phyloP scores from a whole-genome alignment of 2,329 filamentous ascomycete genomes.

The Neocucurbitaria cava region DNA sequence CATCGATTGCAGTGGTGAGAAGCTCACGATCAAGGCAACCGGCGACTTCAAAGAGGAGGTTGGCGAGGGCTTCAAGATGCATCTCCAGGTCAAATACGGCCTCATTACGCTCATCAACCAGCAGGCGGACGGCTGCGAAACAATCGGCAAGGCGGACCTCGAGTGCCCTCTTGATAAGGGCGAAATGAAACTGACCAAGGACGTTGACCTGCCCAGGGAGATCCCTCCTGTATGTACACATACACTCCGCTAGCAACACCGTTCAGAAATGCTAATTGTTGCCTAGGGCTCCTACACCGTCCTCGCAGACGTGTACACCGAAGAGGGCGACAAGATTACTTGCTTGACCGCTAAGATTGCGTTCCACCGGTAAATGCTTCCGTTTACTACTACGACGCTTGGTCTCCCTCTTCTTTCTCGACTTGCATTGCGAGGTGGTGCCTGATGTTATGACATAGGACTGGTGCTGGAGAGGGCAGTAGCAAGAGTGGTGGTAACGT shows the following conservation, averaged over 20 bases:
- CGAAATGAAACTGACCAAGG: slow-evolving; percentile 74
- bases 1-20: slow-evolving; percentile 67
- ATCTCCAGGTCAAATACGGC: slow-evolving; percentile 89
- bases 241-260: slow-evolving; percentile 23
- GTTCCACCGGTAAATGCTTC: slow-evolving; percentile 58
- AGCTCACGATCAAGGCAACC: slow-evolving; percentile 77
- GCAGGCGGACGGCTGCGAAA: slow-evolving; percentile 84
- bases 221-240: slow-evolving; percentile 82
- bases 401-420: neutral
- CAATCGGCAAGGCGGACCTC: slow-evolving; percentile 85
- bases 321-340: slow-evolving; percentile 76
- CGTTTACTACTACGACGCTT: slow-evolving; percentile 2
- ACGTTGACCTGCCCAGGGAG: slow-evolving; percentile 81
- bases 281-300: slow-evolving; percentile 87
- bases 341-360: slow-evolving; percentile 79
- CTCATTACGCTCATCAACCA: slow-evolving; percentile 87
- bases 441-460: slow-evolving; percentile 19
- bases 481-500: slow-evolving; percentile 12
- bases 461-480: slow-evolving; percentile 20
- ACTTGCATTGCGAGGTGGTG: slow-evolving; percentile 16
- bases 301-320: slow-evolving; percentile 80
- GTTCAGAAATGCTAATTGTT: slow-evolving; percentile 15
- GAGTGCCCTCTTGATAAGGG: slow-evolving; percentile 88
- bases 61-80: slow-evolving; percentile 79
- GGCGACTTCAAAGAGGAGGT: slow-evolving; percentile 78